phyloP scores from a whole-genome alignment of 805 yeast genomes.

The Kodamaea nitidulidarum region DNA sequence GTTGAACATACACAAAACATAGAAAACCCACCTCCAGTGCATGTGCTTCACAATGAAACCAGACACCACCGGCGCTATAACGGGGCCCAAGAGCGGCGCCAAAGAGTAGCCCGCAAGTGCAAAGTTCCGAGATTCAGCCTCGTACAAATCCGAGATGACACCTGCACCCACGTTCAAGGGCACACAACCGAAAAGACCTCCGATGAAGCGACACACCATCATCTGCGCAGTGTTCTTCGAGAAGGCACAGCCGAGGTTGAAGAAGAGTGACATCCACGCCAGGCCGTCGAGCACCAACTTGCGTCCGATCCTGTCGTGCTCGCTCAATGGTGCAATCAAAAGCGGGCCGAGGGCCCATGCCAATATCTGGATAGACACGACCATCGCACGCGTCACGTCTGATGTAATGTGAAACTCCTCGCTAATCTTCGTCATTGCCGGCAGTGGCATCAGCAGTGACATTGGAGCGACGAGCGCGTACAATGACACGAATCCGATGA shows the following conservation, averaged over 20 bases:
- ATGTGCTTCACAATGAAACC: constrained; percentile 51
- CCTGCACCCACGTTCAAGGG: constrained; percentile 71
- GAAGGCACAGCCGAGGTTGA: constrained; percentile 61
- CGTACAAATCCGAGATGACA: constrained; percentile 58
- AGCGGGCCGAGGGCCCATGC: constrained; percentile 70
- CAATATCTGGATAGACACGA: constrained; percentile 62
- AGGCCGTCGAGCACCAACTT: constrained; percentile 50
- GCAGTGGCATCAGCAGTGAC: constrained; percentile 60
- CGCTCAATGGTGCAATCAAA: constrained; percentile 64
- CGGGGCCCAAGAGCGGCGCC: constrained; percentile 68
- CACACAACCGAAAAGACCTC: constrained; percentile 66
- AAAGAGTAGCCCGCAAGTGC: constrained; percentile 59
- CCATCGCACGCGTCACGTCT: constrained; percentile 44
- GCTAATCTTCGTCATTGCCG: constrained; percentile 51
- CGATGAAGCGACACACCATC: constrained; percentile 55
- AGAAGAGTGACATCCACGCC: constrained; percentile 44
- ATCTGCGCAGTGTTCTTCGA: constrained; percentile 57
- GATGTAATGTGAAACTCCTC: constrained; percentile 39
- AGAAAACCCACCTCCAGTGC: constrained; percentile 68
- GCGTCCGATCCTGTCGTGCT: constrained; percentile 55
- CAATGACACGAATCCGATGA: constrained; percentile 45
- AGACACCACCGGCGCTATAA: constrained; percentile 56
- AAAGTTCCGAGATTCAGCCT: constrained; percentile 45
- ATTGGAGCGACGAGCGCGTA: constrained; percentile 60
- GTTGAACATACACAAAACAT: constrained; percentile 55